phyloP scores from a whole-genome alignment of 495 filamentous ascomycete species.

The Rostrohypoxylon terebratum region DNA sequence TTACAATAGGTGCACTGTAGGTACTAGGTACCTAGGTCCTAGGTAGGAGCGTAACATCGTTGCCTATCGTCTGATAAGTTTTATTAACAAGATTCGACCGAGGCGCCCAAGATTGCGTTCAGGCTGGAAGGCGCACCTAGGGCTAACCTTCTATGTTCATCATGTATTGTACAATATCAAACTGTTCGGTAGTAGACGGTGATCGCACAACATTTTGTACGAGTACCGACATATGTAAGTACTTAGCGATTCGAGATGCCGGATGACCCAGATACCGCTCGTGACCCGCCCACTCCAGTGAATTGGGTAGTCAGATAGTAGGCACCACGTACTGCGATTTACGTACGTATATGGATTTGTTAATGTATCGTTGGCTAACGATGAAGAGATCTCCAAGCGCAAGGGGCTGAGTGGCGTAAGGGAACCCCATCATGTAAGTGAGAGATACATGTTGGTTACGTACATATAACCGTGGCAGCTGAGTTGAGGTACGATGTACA shows the following conservation, averaged over 20 bases:
- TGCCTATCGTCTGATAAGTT: not conserved
- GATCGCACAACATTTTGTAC: not conserved
- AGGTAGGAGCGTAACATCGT: not conserved
- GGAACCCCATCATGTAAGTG: slow-evolving; percentile 3
- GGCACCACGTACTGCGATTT: not conserved
- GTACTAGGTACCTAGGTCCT: too few relatives aligned
- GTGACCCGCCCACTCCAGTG: not conserved
- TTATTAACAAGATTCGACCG: not conserved
- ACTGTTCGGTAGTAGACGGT: not conserved
- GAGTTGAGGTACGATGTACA: not conserved
- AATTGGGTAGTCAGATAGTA: not conserved
- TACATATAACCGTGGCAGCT: not conserved
- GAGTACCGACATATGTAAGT: not conserved
- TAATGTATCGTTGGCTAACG: not conserved
- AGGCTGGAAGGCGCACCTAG: not conserved
- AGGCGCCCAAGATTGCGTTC: not conserved
- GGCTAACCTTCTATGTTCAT: not conserved
- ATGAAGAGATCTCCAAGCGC: slow-evolving; percentile 6
- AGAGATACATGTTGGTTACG: slow-evolving; percentile 7
- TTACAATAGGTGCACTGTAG: too few relatives aligned
- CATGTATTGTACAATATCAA: not conserved
- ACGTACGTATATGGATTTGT: not conserved
- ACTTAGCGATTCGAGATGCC: not conserved
- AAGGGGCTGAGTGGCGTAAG: slow-evolving; percentile 1
- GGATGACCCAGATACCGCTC: not conserved